These are phyloP conservation scores for Xylogone sp. DNA, from an alignment of 2,329 filamentous ascomycete genomes.

Conservation along the genomic window DNA sequence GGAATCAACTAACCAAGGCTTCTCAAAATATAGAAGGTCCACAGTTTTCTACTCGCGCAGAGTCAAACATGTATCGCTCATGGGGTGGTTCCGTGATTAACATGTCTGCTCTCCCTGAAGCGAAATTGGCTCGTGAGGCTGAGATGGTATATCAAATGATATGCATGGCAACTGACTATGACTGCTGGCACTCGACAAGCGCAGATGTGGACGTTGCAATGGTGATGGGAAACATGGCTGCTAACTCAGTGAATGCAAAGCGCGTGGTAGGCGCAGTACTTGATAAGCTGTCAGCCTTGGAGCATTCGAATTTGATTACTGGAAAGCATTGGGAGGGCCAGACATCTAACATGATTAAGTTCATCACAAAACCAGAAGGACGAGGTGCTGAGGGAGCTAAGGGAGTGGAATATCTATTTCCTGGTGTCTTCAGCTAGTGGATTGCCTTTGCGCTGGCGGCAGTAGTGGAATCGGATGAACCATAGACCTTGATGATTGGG, in stretches of 20 bases:
- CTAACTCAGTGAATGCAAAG: conserved; percentile 85
- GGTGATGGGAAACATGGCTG: conserved; percentile 95
- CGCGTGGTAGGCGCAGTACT: conserved; percentile 82
- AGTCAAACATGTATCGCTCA: conserved; percentile 89
- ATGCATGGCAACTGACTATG: conserved; percentile 99
- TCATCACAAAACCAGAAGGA: conserved; percentile 77
- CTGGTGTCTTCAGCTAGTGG: conserved; percentile 43
- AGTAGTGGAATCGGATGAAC: too few species aligned
- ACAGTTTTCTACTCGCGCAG: conserved; percentile 93
- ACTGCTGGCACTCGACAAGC: conserved; percentile 81
- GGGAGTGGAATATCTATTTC: conserved; percentile 84
- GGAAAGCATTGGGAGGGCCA: conserved; percentile 79
- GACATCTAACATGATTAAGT: conserved; percentile 71
- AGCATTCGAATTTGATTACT: conserved; percentile 69
- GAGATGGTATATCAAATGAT: conserved; percentile 98
- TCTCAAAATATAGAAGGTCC: conserved; percentile 70
- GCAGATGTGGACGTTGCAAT: conserved; percentile 91
- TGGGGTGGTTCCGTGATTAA: conserved; percentile 97
- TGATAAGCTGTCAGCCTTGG: conserved; percentile 75
- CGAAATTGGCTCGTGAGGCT: conserved; percentile 92
- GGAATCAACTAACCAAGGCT: conserved; percentile 2
- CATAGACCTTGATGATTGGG: too few species aligned
- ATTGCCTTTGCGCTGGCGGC: too few species aligned
- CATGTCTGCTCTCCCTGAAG: conserved; percentile 94
- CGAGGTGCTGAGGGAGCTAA: conserved; percentile 70